phyloP scores from a whole-genome alignment of 371 early-diverging fungal genomes.

The Mucor indicus region DNA sequence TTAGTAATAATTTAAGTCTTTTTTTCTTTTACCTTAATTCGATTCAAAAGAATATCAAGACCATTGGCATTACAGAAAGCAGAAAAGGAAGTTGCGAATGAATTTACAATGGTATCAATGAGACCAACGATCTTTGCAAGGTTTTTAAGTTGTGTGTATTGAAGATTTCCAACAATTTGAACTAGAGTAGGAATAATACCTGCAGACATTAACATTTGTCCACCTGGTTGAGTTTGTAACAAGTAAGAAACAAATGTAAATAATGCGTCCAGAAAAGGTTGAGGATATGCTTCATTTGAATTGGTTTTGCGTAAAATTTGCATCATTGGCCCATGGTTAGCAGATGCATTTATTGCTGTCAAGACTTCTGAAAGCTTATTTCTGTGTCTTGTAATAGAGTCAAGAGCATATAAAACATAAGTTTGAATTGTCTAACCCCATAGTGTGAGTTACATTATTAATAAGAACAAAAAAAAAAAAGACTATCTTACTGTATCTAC shows the following conservation, averaged over 20 bases:
- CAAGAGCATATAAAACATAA: slow-evolving; percentile 75
- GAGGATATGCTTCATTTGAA: slow-evolving; percentile 51
- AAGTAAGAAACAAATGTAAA: slow-evolving; percentile 75
- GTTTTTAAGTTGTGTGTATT: slow-evolving; percentile 54
- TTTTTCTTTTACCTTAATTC: slow-evolving; percentile 65
- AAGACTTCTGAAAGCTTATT: slow-evolving; percentile 76
- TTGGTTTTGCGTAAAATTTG: slow-evolving; percentile 72
- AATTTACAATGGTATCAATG: slow-evolving; percentile 80
- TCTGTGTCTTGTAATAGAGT: slow-evolving; percentile 78
- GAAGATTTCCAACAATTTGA: slow-evolving; percentile 54
- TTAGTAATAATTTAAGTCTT: slow-evolving; percentile 23
- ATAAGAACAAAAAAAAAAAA: not conserved
- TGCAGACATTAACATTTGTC: slow-evolving; percentile 87
- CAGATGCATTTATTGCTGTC: slow-evolving; percentile 85
- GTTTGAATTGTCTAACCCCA: slow-evolving; percentile 78
- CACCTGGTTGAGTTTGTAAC: slow-evolving; percentile 77
- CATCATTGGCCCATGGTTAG: slow-evolving; percentile 90
- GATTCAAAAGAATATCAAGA: slow-evolving; percentile 66
- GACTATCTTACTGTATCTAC: slow-evolving; percentile 17
- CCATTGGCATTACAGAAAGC: slow-evolving; percentile 85
- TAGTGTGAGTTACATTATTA: not conserved
- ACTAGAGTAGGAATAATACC: slow-evolving; percentile 82
- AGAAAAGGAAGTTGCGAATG: slow-evolving; percentile 70
- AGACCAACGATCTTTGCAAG: slow-evolving; percentile 72
- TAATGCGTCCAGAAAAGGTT: slow-evolving; percentile 84